Evolutionary conservation across 2,329 filamentous ascomycete species (phyloP), one percentile per base, ranked within the genome.

Genomic region (Ophiostoma sp.): DNA sequence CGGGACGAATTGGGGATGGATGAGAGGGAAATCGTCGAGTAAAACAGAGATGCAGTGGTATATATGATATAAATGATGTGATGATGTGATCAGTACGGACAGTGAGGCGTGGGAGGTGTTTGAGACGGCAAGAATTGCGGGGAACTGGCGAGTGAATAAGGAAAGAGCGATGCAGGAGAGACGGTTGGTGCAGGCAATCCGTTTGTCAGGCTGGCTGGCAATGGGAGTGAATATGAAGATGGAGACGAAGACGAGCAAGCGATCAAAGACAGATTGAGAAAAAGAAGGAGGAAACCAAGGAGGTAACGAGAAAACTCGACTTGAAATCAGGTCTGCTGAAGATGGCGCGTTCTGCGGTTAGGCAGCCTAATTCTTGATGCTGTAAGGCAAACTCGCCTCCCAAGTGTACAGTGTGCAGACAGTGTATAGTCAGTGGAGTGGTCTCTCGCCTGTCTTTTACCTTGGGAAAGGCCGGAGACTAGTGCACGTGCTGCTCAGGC

Each of bases 371-470:
- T 70, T 71, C 36, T 64, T 54, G 69, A 60, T 36, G 69, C 68
- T 68, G 60, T n/a, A 66, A 70, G 69, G 69, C 66, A 70, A 70
- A 70, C 66, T 68, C 48, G 67, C 69, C 67, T 44, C 69, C 68
- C 15, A 8, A 10, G 1, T 15, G 4, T 4, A 41, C 57, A 41
- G 48, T 68, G 67, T 54, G 6, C 23, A 3, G 35, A 65, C 57
- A 35, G 57, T 64, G 31, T n/a, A 15, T 13, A 8, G 3, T 23
- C 62, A 15, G 62, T 23, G 35, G 27, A 31, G 57, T 31, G 33
- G 31, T 31, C 62, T 62, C 52, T 31, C 52, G 52, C 48, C 48
- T 54, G 48, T 17, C 44, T 54, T 23, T 8, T 54, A 2, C 44
- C 44, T 15, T 20, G 13, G 44, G 8, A 20, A n/a, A 23, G 20